Conservation (phyloP, 352 stramenopile species). For the Phytophthora ohioensis region DNA sequence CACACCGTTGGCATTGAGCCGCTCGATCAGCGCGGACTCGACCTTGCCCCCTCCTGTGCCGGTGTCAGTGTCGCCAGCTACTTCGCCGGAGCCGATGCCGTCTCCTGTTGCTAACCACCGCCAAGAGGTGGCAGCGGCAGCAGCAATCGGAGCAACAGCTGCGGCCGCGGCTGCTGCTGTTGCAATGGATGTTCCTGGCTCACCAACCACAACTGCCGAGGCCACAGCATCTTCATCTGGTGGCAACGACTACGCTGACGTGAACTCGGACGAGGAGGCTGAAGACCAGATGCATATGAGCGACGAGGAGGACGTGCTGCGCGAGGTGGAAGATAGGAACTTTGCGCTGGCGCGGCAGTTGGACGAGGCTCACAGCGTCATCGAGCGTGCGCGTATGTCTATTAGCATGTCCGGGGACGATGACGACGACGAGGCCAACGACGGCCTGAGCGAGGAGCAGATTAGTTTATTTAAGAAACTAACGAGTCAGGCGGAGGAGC, state of each 20-base stretch:
- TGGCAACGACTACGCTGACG: constrained; percentile 81
- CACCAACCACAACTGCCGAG: constrained; percentile 43
- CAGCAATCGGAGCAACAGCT: constrained; percentile 14
- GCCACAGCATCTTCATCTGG: constrained; percentile 45
- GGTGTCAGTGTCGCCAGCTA: constrained; percentile 22
- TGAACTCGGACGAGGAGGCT: constrained; percentile 83
- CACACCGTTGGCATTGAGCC: constrained; percentile 43
- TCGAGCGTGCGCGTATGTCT: constrained; percentile 86
- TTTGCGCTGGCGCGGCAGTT: constrained; percentile 85
- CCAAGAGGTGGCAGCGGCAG: constrained; percentile 22
- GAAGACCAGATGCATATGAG: constrained; percentile 81
- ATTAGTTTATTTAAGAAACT: constrained; percentile 94
- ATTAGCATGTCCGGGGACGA: constrained; percentile 88
- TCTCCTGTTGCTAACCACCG: constrained; percentile 35
- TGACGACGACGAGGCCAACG: constrained; percentile 63
- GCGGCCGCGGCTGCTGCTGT: constrained; percentile 7
- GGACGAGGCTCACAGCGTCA: constrained; percentile 84
- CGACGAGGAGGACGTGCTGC: constrained; percentile 78
- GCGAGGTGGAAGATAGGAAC: constrained; percentile 87
- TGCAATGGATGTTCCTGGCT: constrained; percentile 35
- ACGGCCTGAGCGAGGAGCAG: constrained; percentile 82
- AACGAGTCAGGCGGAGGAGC: constrained; percentile 86
- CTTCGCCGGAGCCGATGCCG: constrained; percentile 30
- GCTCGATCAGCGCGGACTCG: constrained; percentile 50
- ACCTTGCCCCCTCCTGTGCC: constrained; percentile 35